phyloP scores from a whole-genome alignment of 192 early-diverging fungal species.

The Linnemannia zychae region DNA sequence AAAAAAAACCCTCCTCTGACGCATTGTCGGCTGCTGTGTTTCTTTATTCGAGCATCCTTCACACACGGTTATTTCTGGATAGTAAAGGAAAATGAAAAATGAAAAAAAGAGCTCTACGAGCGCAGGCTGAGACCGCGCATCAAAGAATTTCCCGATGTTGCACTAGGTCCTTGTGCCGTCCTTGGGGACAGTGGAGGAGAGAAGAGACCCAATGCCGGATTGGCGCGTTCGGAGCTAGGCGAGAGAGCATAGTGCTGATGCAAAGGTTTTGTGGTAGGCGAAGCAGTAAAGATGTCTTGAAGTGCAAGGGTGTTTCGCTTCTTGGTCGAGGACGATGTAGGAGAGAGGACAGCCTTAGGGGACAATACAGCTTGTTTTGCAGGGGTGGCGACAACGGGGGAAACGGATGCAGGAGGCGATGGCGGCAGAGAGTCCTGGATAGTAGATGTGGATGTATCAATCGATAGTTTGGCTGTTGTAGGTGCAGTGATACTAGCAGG shows the following conservation, averaged over 20 bases:
- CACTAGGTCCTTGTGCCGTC: neutral
- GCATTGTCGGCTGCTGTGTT: no score
- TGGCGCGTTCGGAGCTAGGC: conserved; percentile 24
- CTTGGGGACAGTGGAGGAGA: conserved; percentile 42
- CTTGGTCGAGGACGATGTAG: conserved; percentile 41
- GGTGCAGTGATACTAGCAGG: neutral
- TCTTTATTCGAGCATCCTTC: neutral
- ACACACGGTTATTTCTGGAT: neutral
- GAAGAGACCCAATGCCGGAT: conserved; percentile 34
- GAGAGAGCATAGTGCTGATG: conserved; percentile 26
- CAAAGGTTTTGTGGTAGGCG: conserved; percentile 11
- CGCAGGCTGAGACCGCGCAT: conserved; percentile 39
- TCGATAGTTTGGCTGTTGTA: conserved; percentile 13
- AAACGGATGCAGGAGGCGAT: neutral
- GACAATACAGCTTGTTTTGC: neutral
- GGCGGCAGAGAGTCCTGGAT: neutral
- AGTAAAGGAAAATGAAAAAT: no score
- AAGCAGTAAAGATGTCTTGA: conserved; percentile 39
- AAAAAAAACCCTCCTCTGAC: no score
- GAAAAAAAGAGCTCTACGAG: conserved; percentile 1
- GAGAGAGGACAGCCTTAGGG: conserved; percentile 37
- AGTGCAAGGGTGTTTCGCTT: conserved; percentile 33
- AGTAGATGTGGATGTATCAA: conserved; percentile 8
- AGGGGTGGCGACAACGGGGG: neutral
- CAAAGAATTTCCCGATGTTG: neutral